Evolutionary conservation across 2,329 filamentous ascomycete genomes (phyloP), one percentile per base, ranked within the genome.

Genomic region (Monascus ruber): DNA sequence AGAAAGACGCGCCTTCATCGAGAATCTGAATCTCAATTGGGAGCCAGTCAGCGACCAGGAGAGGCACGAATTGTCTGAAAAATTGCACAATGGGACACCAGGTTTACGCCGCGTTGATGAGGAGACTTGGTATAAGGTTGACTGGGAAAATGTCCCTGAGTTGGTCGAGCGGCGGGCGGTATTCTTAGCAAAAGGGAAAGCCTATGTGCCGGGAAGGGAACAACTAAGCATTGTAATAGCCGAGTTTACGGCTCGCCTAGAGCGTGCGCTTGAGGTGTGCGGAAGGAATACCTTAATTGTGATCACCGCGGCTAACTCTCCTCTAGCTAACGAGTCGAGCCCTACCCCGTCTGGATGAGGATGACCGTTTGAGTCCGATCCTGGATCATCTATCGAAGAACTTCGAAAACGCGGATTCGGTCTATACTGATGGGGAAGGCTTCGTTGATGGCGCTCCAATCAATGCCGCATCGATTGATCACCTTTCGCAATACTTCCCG

Each of bases 61-160:
- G 64, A 86, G 76, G 73, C 75, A 65, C n/a, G 71, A 74, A 43
- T 65, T 86, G 39, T 69, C 71, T 1, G 67, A 75, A 0, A 74
- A 83, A 42, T 63, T 94, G 37, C 65, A 72, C 1, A 75, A 76
- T 28, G 71, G 73, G 4, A 76, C 72, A 2, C 64, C 64, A 5
- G 67, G 69, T 4, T 51, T 71, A 35, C 61, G 59, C 32, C 59
- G 62, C 39, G 45, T 70, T 5, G 86, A 94, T 10, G 85, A 94
- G 33, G 85, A 91, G 52, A 79, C 70, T 25, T 98, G 86, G 82
- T 94, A 93, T 71, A 96, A 95, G 66, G 86, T 96, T 1, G 86
- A 95, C 54, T 98, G 89, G 87, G 83, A 87, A 58, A 77, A 80
- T 28, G 91, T 98, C 1, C 86, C 89, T 0, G 89, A 96, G 44